These are phyloP conservation scores for Tausonia pullulans DNA, from an alignment of 1,284 basidiomycete species.

Conservation along the genomic window DNA sequence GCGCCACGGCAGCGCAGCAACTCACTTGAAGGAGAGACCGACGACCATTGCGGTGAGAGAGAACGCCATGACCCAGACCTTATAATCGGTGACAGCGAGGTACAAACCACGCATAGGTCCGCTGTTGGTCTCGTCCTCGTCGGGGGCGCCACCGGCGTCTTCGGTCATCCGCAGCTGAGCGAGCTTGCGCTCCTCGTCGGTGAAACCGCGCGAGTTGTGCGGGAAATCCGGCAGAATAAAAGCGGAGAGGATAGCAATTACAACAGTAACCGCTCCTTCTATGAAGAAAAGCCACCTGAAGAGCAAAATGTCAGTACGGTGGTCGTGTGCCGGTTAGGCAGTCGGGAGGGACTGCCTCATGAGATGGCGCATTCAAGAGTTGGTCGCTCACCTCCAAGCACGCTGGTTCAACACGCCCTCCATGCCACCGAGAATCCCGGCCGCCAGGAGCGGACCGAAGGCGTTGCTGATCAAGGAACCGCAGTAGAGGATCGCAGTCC, in stretches of 20 bases:
- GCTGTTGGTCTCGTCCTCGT: conserved; percentile 40
- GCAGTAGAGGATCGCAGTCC: conserved; percentile 56
- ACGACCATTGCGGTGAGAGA: conserved; percentile 38
- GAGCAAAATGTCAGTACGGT: not conserved
- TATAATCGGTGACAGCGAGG: conserved; percentile 44
- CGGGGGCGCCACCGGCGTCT: conserved; percentile 60
- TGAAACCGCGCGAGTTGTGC: conserved; percentile 47
- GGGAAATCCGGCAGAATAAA: conserved; percentile 66
- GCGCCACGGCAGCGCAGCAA: conserved; percentile 56
- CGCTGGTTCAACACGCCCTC: conserved; percentile 53
- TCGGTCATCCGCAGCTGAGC: conserved; percentile 61
- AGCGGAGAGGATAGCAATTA: conserved; percentile 32
- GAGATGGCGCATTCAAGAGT: not conserved
- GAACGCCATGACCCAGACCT: conserved; percentile 49
- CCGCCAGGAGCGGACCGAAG: conserved; percentile 66
- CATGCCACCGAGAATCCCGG: conserved; percentile 57
- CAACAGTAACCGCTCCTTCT: conserved; percentile 45
- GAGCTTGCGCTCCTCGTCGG: conserved; percentile 46
- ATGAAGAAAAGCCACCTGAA: conserved; percentile 48
- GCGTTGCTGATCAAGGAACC: conserved; percentile 61
- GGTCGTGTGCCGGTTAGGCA: too few relatives aligned
- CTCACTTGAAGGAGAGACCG: conserved; percentile 54
- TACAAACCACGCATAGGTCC: conserved; percentile 30
- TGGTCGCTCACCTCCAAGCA: conserved; percentile 51
- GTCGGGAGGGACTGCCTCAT: too few relatives aligned